Base-by-base conservation (phyloP, 139 green algal genomes). In the Volvox reticuliferus region DNA sequence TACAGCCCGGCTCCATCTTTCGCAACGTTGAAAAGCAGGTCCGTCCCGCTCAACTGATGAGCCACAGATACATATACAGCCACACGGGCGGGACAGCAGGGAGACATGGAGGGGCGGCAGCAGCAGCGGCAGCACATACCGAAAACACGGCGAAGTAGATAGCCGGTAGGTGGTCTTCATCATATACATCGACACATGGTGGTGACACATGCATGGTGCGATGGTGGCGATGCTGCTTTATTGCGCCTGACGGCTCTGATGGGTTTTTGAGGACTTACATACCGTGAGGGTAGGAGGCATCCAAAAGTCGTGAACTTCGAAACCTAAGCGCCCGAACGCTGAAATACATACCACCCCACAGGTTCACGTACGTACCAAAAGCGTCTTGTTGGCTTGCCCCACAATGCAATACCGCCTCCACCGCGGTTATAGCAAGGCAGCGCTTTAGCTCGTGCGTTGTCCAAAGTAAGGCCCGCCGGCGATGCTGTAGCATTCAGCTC, bases 351-450 rank as follows among this genome's bases (percentile, higher is more conserved):
- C n/a, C 19, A n/a, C n/a, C n/a, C n/a, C n/a, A n/a, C n/a, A n/a
- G n/a, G n/a, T n/a, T 32, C 17, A 79, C 71, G 28, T 3, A 82
- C 32, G 22, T 61, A 79, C 71, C 28, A 20, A 33, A 36, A 79
- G 30, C 1, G 71, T 79, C 71, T 9, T 55, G 16, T 73, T 77
- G 0, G 68, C 68, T 62, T 50, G 36, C 0, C 84, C 84, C 0
- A 69, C 68, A 30, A 81, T 16, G 37, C 84, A 89, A 89, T 28
- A 0, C 26, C 84, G 9, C 84, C 84, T 28, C 84, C 84, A 19
- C 68, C 84, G 9, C 84, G 65, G 5, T 79, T 63, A 50, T 68
- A 89, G 68, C 84, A 80, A 3, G 68, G 36, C 24, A 68, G 68
- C 13, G 35, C 68, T 20, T 50, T 69, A 19, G 68, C 68, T 0